A percentile compares a stretch with the other conserved stretches of the same genome.
Evolutionary conservation across 768 basidiomycete genomes (phyloP).

Genomic region (Boletus tylopilopsis): DNA sequence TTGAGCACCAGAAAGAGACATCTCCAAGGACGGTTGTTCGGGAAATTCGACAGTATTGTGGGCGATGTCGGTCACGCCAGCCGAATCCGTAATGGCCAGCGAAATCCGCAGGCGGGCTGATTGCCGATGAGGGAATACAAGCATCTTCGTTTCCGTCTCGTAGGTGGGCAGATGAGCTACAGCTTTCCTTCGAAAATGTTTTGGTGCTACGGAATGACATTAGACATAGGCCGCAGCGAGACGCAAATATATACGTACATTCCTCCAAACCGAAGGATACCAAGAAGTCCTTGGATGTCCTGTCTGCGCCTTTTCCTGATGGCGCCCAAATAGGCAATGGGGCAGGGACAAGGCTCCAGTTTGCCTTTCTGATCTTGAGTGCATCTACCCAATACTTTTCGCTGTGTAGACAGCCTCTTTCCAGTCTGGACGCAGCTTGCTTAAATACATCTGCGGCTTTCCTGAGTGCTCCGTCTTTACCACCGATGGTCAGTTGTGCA

Average conservation of each 20-base stretch:
- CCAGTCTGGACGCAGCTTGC: slow-evolving; percentile 64
- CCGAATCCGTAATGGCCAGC: slow-evolving; percentile 34
- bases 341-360: slow-evolving; percentile 80
- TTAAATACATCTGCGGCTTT: slow-evolving; percentile 72
- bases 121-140: slow-evolving; percentile 66
- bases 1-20: slow-evolving; percentile 55
- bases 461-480: slow-evolving; percentile 76
- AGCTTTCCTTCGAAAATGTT: slow-evolving; percentile 61
- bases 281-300: slow-evolving; percentile 76
- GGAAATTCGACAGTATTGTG: slow-evolving; percentile 35
- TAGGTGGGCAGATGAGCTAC: slow-evolving; percentile 63
- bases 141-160: slow-evolving; percentile 37
- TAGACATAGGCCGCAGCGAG: not conserved
- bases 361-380: slow-evolving; percentile 66
- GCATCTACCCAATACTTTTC: slow-evolving; percentile 85
- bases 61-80: slow-evolving; percentile 32
- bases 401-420: slow-evolving; percentile 53
- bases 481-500: slow-evolving; percentile 66
- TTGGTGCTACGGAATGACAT: slow-evolving; percentile 47
- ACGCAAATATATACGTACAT: slow-evolving; percentile 46
- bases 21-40: slow-evolving; percentile 43
- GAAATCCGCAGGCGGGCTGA: slow-evolving; percentile 61
- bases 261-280: slow-evolving; percentile 80
- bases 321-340: slow-evolving; percentile 69
- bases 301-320: slow-evolving; percentile 74